Evolutionary conservation across 768 basidiomycete genomes (phyloP), one percentile per base, ranked within the genome.

Genomic region (Cyclocybe aegerita): DNA sequence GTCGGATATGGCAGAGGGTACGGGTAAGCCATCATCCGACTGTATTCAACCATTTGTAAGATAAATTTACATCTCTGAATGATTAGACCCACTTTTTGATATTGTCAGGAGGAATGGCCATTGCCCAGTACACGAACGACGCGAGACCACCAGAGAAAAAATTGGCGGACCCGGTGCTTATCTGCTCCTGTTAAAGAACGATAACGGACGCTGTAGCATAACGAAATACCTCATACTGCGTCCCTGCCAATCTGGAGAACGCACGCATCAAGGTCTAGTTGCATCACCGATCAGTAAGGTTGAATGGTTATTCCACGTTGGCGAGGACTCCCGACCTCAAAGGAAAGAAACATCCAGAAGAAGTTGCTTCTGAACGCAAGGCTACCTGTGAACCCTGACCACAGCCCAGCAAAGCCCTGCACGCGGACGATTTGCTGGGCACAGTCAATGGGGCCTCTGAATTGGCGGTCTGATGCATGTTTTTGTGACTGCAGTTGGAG

Each of bases 101-200:
- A 63, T 90, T 90, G 67, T 93, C 91, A 48, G 84, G 77, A 3
- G 89, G 86, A 55, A 87, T 85, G 16, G 79, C 83, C 72, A 82
- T 78, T 16, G 71, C 70, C 86, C 86, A 88, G 65, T 80, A 88
- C 16, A 72, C 72, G 59, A 87, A 83, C 4, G 81, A 77, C 36
- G 69, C 81, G 30, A 83, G 66, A 7, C 85, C 85, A 29, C 86
- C 86, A 9, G 86, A 78, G 10, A 85, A 61, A 64, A 87, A 86
- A 60, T 82, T 85, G 5, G 85, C 79, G 8, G 74, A 61, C 6
- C 82, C 81, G 15, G 77, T 80, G 62, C 75, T 81, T 64, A 86
- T 76, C 85, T 87, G 56, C 44, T 33, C 39, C 29, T 30, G 41
- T 47, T 33, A 48, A 43, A 52, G 49, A 16, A 46, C 32, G 35